Evolutionary conservation across 306 rosid species (phyloP).

Genomic region (Casuarina equisetifolia): DNA sequence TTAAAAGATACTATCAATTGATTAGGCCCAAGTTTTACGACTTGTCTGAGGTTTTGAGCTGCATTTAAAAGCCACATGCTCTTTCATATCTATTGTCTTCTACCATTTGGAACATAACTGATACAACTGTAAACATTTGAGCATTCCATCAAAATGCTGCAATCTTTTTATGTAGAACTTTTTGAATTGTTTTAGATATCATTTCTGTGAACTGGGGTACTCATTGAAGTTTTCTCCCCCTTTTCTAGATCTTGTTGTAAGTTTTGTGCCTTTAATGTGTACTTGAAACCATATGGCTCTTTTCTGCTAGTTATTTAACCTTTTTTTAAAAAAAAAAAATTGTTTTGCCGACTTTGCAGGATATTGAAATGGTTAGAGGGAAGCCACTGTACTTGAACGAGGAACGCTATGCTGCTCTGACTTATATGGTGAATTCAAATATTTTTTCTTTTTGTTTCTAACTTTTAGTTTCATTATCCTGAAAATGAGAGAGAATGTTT

Average conservation of each 20-base stretch:
- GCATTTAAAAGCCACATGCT: background rate
- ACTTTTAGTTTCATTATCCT: slow-evolving; percentile 9
- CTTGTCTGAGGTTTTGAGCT: background rate
- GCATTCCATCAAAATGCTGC: background rate
- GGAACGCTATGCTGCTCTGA: slow-evolving; percentile 90
- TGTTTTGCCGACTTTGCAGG: slow-evolving; percentile 46
- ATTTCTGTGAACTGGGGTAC: slow-evolving; percentile 13
- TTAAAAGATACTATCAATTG: background rate
- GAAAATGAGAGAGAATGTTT: background rate
- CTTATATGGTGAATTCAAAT: slow-evolving; percentile 65
- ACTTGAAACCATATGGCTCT: background rate
- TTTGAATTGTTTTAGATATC: background rate
- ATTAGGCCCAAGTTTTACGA: background rate
- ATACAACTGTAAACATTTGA: background rate
- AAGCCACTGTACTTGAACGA: slow-evolving; percentile 85
- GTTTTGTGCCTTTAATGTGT: slow-evolving; percentile 14
- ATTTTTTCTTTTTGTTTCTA: background rate
- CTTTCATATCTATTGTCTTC: background rate
- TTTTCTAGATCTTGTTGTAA: background rate
- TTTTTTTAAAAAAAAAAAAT: background rate
- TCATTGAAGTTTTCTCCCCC: slow-evolving; percentile 1
- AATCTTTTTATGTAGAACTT: slow-evolving; percentile 2
- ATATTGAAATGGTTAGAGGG: slow-evolving; percentile 77
- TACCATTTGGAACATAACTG: background rate
- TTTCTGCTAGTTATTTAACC: background rate